These are phyloP conservation scores for Leccinum ochraceum DNA, from an alignment of 768 basidiomycete genomes.

Conservation along the genomic window DNA sequence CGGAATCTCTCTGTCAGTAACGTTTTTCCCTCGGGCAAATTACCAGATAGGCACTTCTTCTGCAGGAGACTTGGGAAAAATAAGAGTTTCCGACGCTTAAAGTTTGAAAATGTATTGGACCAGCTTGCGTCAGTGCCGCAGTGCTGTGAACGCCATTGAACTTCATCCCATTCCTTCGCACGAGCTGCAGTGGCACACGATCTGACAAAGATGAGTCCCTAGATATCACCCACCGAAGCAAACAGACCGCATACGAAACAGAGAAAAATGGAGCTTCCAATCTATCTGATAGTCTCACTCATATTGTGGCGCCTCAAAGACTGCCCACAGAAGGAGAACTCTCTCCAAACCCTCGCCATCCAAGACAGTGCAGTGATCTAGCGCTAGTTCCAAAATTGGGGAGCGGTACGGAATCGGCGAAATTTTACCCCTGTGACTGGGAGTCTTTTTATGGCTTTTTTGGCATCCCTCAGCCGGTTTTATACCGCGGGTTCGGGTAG, in stretches of 20 bases:
- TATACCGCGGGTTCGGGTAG: conserved; percentile 10
- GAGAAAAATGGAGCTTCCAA: background rate
- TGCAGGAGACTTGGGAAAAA: background rate
- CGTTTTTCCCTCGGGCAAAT: background rate
- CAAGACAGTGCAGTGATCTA: conserved; percentile 1
- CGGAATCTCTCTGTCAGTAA: background rate
- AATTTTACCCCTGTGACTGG: background rate
- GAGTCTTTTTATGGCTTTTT: conserved; percentile 13
- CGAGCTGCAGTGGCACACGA: background rate
- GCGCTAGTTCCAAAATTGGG: conserved; percentile 5
- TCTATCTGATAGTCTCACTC: conserved; percentile 7
- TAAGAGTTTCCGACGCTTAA: background rate
- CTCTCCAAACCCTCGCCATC: conserved; percentile 8
- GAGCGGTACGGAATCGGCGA: background rate
- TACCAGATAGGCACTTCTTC: conserved; percentile 1
- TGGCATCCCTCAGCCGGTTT: conserved; percentile 1
- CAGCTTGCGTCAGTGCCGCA: background rate
- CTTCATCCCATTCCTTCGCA: background rate
- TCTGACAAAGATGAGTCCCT: background rate
- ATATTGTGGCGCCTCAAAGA: conserved; percentile 9
- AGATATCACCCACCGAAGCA: background rate
- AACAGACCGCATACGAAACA: background rate
- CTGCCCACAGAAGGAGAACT: conserved; percentile 3
- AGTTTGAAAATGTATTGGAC: background rate
- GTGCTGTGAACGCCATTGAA: background rate